phyloP scores from a whole-genome alignment of 768 basidiomycete genomes.

The Pleurotus eryngii region DNA sequence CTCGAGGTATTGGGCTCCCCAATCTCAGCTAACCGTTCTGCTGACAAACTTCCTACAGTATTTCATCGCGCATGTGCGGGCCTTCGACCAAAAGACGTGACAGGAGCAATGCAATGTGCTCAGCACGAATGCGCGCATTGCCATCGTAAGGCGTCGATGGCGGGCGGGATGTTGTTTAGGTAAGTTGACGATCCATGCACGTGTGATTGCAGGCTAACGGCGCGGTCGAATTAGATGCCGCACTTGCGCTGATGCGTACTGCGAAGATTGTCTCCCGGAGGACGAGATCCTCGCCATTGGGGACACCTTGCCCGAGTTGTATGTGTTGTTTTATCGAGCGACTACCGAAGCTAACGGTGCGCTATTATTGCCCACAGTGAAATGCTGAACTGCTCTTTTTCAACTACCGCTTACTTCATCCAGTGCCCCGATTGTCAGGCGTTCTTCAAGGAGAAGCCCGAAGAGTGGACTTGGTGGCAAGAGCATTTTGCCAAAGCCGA shows the following conservation, averaged over 20 bases:
- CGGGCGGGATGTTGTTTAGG: slow-evolving; percentile 61
- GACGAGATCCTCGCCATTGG: slow-evolving; percentile 51
- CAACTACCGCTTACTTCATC: slow-evolving; percentile 42
- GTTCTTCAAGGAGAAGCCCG: slow-evolving; percentile 31
- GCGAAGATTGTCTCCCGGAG: slow-evolving; percentile 56
- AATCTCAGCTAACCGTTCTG: neutral
- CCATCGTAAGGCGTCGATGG: slow-evolving; percentile 36
- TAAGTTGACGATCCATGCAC: slow-evolving; percentile 15
- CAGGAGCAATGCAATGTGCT: slow-evolving; percentile 30
- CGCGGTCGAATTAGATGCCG: slow-evolving; percentile 38
- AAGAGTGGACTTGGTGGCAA: slow-evolving; percentile 39
- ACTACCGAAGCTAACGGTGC: too few species aligned
- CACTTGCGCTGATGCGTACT: slow-evolving; percentile 57
- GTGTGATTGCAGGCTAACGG: too few species aligned
- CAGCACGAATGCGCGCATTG: slow-evolving; percentile 53
- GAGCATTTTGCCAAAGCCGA: slow-evolving; percentile 36
- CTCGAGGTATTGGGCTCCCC: slow-evolving; percentile 39
- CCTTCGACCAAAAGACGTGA: slow-evolving; percentile 17
- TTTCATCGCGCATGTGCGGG: slow-evolving; percentile 53
- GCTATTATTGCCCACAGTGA: slow-evolving; percentile 32
- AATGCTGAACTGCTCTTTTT: slow-evolving; percentile 36
- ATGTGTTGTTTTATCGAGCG: slow-evolving; percentile 15
- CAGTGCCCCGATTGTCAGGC: slow-evolving; percentile 46
- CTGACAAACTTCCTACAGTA: slow-evolving; percentile 27
- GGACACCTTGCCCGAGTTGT: slow-evolving; percentile 58